Evolutionary conservation across 1,284 basidiomycete species (phyloP).

Genomic region (Ustilago cynodontis): DNA sequence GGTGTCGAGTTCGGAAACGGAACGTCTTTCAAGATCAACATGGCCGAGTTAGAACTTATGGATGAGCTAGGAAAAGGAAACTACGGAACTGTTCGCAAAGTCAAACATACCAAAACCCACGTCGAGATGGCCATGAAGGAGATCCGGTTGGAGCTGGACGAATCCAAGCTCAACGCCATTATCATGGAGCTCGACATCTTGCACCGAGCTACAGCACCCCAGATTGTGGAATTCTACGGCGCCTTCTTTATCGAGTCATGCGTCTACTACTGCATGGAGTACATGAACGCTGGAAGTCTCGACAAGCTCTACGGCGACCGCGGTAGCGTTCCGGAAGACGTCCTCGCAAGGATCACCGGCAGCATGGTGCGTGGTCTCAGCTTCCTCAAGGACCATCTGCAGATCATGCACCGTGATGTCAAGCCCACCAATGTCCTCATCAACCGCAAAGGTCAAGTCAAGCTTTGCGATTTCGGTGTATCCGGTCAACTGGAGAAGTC

Average conservation of each 20-base stretch:
- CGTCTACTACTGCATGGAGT: slow-evolving; percentile 99
- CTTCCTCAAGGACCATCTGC: slow-evolving; percentile 94
- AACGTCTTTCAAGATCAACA: slow-evolving; percentile 92
- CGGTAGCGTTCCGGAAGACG: slow-evolving; percentile 80
- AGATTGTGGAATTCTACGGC: slow-evolving; percentile 98
- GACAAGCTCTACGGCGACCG: slow-evolving; percentile 78
- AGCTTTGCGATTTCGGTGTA: slow-evolving; percentile 97
- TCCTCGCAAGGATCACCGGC: slow-evolving; percentile 84
- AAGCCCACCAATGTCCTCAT: slow-evolving; percentile 97
- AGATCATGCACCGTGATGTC: slow-evolving; percentile 97
- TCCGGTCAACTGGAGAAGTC: slow-evolving; percentile 96
- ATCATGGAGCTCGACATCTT: slow-evolving; percentile 98
- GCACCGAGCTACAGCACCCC: slow-evolving; percentile 88
- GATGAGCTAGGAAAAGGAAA: slow-evolving; percentile 92
- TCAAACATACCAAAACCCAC: slow-evolving; percentile 91
- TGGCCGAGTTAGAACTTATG: slow-evolving; percentile 90
- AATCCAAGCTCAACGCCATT: slow-evolving; percentile 93
- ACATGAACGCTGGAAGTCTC: slow-evolving; percentile 95
- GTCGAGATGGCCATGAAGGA: slow-evolving; percentile 99
- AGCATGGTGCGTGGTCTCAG: slow-evolving; percentile 90
- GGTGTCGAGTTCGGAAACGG: slow-evolving; percentile 97
- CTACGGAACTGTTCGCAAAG: slow-evolving; percentile 96
- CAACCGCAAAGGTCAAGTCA: slow-evolving; percentile 88
- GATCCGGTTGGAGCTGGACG: slow-evolving; percentile 96
- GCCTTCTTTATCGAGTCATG: slow-evolving; percentile 99